Conservation (phyloP, 1,139 yeast genomes). For the Blastobotrys indianensis region DNA sequence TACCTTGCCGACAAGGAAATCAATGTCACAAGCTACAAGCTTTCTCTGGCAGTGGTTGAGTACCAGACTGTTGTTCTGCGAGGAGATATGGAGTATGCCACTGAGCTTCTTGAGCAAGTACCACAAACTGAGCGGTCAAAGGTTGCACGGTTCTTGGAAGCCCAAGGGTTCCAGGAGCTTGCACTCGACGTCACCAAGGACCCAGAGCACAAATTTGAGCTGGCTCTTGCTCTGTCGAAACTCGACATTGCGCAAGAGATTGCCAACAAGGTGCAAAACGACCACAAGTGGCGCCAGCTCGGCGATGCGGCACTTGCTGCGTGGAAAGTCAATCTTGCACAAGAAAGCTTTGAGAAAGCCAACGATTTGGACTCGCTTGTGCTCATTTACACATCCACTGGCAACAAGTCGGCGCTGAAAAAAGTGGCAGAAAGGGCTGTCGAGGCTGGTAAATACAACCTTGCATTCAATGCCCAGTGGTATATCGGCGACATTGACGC, state of each 20-base stretch:
- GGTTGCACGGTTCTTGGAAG: slow-evolving; percentile 87
- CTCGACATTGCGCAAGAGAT: slow-evolving; percentile 68
- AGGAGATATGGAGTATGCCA: slow-evolving; percentile 80
- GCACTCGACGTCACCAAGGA: slow-evolving; percentile 81
- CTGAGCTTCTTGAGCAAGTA: slow-evolving; percentile 56
- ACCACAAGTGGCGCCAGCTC: slow-evolving; percentile 81
- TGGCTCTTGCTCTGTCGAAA: slow-evolving; percentile 65
- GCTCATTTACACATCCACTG: slow-evolving; percentile 76
- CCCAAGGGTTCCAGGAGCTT: slow-evolving; percentile 79
- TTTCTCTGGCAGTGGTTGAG: slow-evolving; percentile 81
- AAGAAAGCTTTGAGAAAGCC: slow-evolving; percentile 72
- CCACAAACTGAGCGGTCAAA: slow-evolving; percentile 67
- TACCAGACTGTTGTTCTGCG: slow-evolving; percentile 93
- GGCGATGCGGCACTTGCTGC: slow-evolving; percentile 79
- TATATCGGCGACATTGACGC: slow-evolving; percentile 61
- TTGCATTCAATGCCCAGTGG: slow-evolving; percentile 94
- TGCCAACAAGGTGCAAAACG: slow-evolving; percentile 48
- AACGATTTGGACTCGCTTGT: slow-evolving; percentile 77
- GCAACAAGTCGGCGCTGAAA: slow-evolving; percentile 54
- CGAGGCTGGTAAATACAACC: slow-evolving; percentile 69
- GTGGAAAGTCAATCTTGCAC: slow-evolving; percentile 81
- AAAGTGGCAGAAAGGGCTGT: slow-evolving; percentile 57
- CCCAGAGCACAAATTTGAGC: slow-evolving; percentile 77
- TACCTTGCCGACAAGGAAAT: slow-evolving; percentile 89
- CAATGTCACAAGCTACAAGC: slow-evolving; percentile 72